Evolutionary conservation across 495 filamentous ascomycete species (phyloP).

Genomic region (Melanomma pulvis-pyrius): DNA sequence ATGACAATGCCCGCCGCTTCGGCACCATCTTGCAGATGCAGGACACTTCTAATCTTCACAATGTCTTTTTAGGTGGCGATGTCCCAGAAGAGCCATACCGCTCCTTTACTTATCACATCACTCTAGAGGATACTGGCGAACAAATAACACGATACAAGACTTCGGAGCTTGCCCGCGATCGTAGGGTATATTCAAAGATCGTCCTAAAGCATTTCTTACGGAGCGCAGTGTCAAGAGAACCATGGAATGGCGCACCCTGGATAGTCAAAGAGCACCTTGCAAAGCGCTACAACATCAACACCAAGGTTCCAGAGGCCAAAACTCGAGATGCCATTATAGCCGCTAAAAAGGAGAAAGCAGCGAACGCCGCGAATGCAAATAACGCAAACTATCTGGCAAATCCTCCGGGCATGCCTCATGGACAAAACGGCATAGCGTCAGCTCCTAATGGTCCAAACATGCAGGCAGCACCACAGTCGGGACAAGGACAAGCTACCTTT

Average conservation of each 20-base stretch:
- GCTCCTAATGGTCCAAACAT: neutral
- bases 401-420: neutral
- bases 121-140: constrained; percentile 21
- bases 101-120: constrained; percentile 30
- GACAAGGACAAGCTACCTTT: constrained; percentile 57
- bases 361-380: constrained; percentile 9
- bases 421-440: neutral
- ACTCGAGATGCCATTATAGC: constrained; percentile 45
- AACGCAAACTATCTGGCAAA: neutral
- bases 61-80: constrained; percentile 12
- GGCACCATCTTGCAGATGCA: constrained; percentile 73
- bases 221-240: constrained; percentile 85
- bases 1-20: constrained; percentile 69
- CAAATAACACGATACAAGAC: constrained; percentile 24
- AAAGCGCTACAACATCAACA: constrained; percentile 79
- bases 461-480: neutral
- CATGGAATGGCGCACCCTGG: constrained; percentile 96
- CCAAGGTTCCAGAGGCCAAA: constrained; percentile 63
- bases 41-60: constrained; percentile 28
- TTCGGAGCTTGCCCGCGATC: constrained; percentile 68
- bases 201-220: constrained; percentile 93
- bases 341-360: constrained; percentile 28
- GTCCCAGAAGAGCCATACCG: constrained; percentile 14
- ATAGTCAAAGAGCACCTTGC: constrained; percentile 87
- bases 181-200: constrained; percentile 92